A percentile compares a stretch with the other conserved stretches of the same genome.
Evolutionary conservation across 164 flowering plant species (phyloP).

Genomic region (Annona squamosa): DNA sequence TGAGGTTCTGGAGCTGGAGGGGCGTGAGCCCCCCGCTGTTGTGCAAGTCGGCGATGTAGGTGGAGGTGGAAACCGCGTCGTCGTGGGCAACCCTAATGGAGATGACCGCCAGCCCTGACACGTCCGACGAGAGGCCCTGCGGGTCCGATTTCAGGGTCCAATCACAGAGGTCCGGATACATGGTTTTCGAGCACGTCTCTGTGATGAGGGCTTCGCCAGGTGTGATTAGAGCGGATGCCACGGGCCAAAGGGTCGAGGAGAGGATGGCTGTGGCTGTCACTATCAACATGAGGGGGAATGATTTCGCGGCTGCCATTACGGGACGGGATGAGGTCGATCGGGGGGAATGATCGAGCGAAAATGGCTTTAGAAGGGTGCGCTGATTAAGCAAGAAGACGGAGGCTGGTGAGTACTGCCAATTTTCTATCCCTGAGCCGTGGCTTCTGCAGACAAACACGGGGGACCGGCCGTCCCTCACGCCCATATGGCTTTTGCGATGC

Average conservation of each 20-base stretch:
- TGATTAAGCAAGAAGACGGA: too few species aligned
- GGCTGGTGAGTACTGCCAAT: too few species aligned
- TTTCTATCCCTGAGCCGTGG: too few species aligned
- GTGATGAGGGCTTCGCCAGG: not conserved
- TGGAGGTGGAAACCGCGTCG: constrained; percentile 3
- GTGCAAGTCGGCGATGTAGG: not conserved
- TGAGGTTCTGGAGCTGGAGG: constrained; percentile 8
- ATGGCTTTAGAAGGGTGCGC: too few species aligned
- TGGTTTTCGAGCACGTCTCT: constrained; percentile 3
- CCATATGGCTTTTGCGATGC: too few species aligned
- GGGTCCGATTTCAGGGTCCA: constrained; percentile 12
- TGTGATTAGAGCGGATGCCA: not conserved
- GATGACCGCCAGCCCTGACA: constrained; percentile 14
- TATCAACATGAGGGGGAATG: too few species aligned
- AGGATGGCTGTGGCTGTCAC: not conserved
- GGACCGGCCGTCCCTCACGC: too few species aligned
- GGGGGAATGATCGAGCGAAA: too few species aligned
- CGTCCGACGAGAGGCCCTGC: constrained; percentile 11
- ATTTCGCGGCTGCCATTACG: too few species aligned
- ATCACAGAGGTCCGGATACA: constrained; percentile 17
- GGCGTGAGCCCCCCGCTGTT: not conserved
- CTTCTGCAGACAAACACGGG: too few species aligned
- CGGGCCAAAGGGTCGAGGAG: not conserved
- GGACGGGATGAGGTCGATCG: too few species aligned
- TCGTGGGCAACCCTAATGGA: constrained; percentile 9